Evolutionary conservation across 2,329 filamentous ascomycete genomes (phyloP), one percentile per base, ranked within the genome.

Genomic region (Botrytis hyacinthi): DNA sequence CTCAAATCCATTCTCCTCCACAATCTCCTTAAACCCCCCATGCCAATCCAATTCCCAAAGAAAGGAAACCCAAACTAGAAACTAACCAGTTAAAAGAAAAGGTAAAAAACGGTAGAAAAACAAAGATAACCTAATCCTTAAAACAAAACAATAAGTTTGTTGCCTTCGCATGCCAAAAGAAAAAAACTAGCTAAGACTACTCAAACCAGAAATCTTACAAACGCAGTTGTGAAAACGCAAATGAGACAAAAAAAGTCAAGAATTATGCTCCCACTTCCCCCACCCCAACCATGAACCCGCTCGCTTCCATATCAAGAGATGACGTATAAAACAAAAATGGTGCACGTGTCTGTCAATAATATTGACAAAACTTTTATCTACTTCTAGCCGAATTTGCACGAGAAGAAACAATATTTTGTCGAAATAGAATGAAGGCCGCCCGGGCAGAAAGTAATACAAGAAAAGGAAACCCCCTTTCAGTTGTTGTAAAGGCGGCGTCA

Each of bases 401-500:
- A 42, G 65, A 68, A 68, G 48, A 68, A 54, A 57, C 46, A 51
- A 37, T 54, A n/a, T 26, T 54, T 40, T 66, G 70, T 16, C 42
- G 59, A 71, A 71, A 71, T 57, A 32, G 60, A 51, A 65, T 51
- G 37, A 32, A 42, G 32, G 60, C 70, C 70, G 22, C 70, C 70
- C n/a, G 69, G 70, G 70, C 70, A 44, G 61, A 63, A 57, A 66
- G 60, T 71, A 66, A 71, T 71, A 66, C 60, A 71, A 51, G n/a
- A 26, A 71, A 68, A 68, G 65, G 48, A 29, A 57, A 57, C 26
- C 14, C 46, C 35, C 35, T 68, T 57, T 68, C 35, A 57, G 48
- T 48, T 48, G 48, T 68, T 57, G 22, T 12, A 16, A 68, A 68
- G 35, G 37, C 35, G 18, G 16, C 14, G n/a, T 57, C 1, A 57